phyloP scores from a whole-genome alignment of 2,329 filamentous ascomycete species.

The Trichophaea hybrida region DNA sequence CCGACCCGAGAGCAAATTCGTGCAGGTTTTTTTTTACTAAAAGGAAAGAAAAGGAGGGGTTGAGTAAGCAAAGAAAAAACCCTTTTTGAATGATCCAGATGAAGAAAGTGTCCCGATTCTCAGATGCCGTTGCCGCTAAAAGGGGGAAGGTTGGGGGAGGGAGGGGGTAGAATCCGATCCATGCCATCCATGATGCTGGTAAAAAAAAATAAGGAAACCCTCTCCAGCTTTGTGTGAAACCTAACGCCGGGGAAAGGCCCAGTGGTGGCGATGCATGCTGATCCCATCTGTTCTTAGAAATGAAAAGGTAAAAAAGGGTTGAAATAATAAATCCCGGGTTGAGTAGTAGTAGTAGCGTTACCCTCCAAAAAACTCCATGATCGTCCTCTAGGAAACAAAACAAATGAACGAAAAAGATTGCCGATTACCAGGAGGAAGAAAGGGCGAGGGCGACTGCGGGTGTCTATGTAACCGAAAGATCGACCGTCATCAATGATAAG shows the following conservation, averaged over 20 bases:
- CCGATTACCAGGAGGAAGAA: neutral
- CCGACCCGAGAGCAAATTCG: neutral
- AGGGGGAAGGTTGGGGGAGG: neutral
- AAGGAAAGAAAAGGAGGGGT: neutral
- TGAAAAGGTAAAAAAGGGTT: neutral
- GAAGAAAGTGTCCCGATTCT: neutral
- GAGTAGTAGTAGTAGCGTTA: neutral
- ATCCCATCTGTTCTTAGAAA: neutral
- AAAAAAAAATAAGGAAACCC: neutral
- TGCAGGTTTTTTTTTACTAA: neutral
- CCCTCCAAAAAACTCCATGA: constrained; percentile 8
- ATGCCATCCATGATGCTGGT: neutral
- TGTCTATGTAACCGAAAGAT: too few species aligned
- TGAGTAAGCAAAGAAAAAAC: neutral
- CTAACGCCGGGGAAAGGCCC: neutral
- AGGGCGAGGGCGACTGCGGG: too few species aligned
- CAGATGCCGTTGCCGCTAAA: neutral
- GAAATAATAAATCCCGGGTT: neutral
- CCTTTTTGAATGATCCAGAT: neutral
- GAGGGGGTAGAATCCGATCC: neutral
- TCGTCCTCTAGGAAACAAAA: constrained; percentile 13
- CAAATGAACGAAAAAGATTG: constrained; percentile 8
- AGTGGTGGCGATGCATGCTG: neutral
- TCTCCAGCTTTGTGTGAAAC: neutral
- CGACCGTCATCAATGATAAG: neutral